These are phyloP conservation scores for Alloteropsis semialata DNA, from an alignment of 176 grass and related monocot species.

Conservation along the genomic window DNA sequence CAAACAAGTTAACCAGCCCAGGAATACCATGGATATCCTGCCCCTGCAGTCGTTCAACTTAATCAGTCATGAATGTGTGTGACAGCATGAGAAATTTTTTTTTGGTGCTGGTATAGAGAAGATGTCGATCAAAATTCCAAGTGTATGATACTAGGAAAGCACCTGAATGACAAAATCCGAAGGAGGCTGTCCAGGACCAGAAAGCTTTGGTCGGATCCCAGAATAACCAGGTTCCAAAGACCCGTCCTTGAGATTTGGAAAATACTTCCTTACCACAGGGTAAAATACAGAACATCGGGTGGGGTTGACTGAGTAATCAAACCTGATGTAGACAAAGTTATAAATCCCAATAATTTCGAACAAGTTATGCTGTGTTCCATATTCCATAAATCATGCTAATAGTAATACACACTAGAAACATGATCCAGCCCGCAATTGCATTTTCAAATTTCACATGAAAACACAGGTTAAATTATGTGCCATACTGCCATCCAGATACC, in stretches of 20 bases:
- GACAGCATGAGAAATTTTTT: conserved; percentile 8
- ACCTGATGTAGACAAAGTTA: conserved; percentile 44
- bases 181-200: conserved; percentile 53
- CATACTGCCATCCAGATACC: neutral
- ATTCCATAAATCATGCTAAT: neutral
- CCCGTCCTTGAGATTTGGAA: conserved; percentile 83
- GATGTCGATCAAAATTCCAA: neutral
- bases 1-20: conserved; percentile 84
- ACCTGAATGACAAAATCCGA: conserved; percentile 88
- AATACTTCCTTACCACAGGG: conserved; percentile 86
- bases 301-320: conserved; percentile 74
- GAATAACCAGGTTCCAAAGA: conserved; percentile 86
- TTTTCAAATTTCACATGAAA: neutral
- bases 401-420: neutral
- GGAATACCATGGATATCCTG: conserved; percentile 70
- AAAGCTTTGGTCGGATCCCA: conserved; percentile 88
- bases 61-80: conserved; percentile 9
- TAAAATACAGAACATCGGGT: conserved; percentile 67
- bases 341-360: neutral
- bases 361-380: neutral
- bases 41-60: conserved; percentile 50
- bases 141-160: conserved; percentile 13
- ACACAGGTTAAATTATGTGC: neutral
- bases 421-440: neutral
- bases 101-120: neutral